Base-by-base conservation (phyloP, 1,284 basidiomycete species). In the Ustilago nuda region DNA sequence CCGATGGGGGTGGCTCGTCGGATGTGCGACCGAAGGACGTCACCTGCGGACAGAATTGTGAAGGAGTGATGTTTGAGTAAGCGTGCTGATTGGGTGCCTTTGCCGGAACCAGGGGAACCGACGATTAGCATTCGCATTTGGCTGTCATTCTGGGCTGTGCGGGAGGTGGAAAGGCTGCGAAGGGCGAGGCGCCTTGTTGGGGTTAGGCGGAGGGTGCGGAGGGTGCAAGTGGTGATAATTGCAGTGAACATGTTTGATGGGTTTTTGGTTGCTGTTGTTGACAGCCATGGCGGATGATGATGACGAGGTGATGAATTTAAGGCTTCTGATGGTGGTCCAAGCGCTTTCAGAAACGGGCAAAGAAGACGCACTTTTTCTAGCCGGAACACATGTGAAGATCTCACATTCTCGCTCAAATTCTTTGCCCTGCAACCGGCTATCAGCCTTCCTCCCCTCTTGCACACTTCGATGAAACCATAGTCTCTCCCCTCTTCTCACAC, bases 31-130 rank as follows among this genome's bases (percentile, higher is more conserved):
- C 84, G 73, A n/a, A 85, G 61, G 17, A 83, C 62, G 48, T 84
- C 84, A 39, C 84, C 84, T 0, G 82, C 84, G 2, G 79, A 74
- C 32, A 85, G 63, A 41, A 76, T 65, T 0, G 55, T 48, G 51
- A 84, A 61, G 45, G 53, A 23, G 64, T 74, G 76, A 36, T 76
- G 55, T n/a, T 68, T 59, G 37, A 81, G 66, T 0, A 85, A 56
- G 13, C 82, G 74, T 1, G 68, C 64, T 2, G 82, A 84, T 19
- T 83, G 79, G 3, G 84, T 85, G 45, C 84, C 84, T 51, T 85
- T 85, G 51, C 84, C 84, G 1, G 83, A 82, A 5, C 84, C 84
- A 12, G 83, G 83, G 13, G 73, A 81, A 53, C 83, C 83, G 39
- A 85, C 72, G 61, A 85, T 78, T 27, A 85, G 73, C 76, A 82